Evolutionary conservation across 371 early-diverging fungal species (phyloP).

Genomic region (Rhizopus sp.): DNA sequence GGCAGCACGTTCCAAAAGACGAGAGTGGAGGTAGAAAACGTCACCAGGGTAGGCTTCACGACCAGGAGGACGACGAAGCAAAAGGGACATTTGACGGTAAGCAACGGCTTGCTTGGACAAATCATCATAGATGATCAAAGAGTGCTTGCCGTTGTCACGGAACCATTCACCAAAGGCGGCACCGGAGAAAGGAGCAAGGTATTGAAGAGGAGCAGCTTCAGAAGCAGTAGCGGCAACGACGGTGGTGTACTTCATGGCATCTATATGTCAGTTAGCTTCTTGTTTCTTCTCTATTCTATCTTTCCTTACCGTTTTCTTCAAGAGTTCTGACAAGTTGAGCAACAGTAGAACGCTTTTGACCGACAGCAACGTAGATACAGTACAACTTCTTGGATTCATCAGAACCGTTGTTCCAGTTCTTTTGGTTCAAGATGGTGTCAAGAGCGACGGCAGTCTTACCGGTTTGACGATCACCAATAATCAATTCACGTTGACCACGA

Average conservation of each 20-base stretch:
- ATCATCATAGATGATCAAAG: conserved; percentile 95
- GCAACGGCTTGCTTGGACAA: conserved; percentile 98
- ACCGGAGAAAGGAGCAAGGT: conserved; percentile 95
- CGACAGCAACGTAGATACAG: conserved; percentile 97
- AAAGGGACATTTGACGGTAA: conserved; percentile 97
- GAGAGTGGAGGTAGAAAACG: conserved; percentile 97
- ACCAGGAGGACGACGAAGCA: conserved; percentile 97
- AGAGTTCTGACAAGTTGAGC: conserved; percentile 96
- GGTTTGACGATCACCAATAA: conserved; percentile 97
- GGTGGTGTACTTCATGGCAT: conserved; percentile 84
- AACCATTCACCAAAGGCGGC: conserved; percentile 94
- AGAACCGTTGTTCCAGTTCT: conserved; percentile 82
- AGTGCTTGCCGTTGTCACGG: conserved; percentile 96
- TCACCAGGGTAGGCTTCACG: conserved; percentile 98
- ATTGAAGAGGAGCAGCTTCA: conserved; percentile 95
- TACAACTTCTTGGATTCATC: conserved; percentile 68
- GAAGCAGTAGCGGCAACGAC: conserved; percentile 97
- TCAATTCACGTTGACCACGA: conserved; percentile 98
- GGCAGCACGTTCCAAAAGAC: conserved; percentile 96
- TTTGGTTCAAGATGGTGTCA: conserved; percentile 97
- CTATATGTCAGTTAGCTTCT: not conserved
- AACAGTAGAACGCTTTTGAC: conserved; percentile 97
- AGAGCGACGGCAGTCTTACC: conserved; percentile 96
- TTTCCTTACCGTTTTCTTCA: conserved; percentile 72
- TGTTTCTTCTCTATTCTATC: not conserved